phyloP scores from a whole-genome alignment of 768 basidiomycete genomes.

The Suillus plorans region DNA sequence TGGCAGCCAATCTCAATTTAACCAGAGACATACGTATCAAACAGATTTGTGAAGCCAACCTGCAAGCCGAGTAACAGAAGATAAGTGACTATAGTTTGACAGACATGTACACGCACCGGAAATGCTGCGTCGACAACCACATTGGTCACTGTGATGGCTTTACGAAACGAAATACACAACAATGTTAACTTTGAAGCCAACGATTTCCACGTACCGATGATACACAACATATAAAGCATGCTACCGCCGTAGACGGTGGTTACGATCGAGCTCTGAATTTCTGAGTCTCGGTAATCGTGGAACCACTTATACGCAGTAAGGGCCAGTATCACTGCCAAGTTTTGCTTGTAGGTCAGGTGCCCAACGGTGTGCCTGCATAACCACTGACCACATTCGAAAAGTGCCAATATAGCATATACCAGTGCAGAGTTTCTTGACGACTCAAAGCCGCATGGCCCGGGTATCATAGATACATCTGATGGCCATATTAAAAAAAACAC shows the following conservation, averaged over 20 bases:
- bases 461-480: neutral
- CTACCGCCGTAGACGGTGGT: slow-evolving; percentile 14
- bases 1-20: neutral
- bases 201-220: slow-evolving; percentile 11
- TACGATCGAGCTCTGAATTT: slow-evolving; percentile 12
- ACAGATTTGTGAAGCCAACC: neutral
- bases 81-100: neutral
- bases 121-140: slow-evolving; percentile 6
- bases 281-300: neutral
- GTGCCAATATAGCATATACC: neutral
- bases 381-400: neutral
- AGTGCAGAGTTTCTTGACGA: neutral
- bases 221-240: slow-evolving; percentile 19
- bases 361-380: neutral
- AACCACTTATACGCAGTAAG: slow-evolving; percentile 7
- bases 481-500: neutral
- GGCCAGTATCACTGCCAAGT: neutral
- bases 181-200: too few relatives aligned
- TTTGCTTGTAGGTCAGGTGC: neutral
- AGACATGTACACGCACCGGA: slow-evolving; percentile 8
- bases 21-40: neutral
- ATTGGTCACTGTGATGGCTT: slow-evolving; percentile 19
- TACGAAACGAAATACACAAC: neutral
- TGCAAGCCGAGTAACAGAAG: neutral
- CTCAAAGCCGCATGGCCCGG: neutral